Evolutionary conservation across 768 basidiomycete genomes (phyloP), one percentile per base, ranked within the genome.

Genomic region (Leccinum rimulosum): DNA sequence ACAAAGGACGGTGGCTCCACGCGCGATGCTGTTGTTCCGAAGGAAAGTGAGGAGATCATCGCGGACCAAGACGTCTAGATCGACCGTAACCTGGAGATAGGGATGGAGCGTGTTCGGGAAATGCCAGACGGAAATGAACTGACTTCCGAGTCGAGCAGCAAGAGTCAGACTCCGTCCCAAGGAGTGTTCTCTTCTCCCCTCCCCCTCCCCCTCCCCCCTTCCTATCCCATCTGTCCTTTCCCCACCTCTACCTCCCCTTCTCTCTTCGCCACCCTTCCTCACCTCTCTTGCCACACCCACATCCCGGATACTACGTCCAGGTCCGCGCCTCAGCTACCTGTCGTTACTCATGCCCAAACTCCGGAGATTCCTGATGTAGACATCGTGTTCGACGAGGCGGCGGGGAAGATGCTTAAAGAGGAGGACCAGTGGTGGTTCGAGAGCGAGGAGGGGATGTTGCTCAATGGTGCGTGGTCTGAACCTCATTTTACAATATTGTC

Each of bases 381-480:
- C 63, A 86, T 98, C 56, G 91, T 95, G 12, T 88, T 98, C 67
- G 93, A 97, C 69, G 94, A 96, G 67, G 81, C 84, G 36, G 87
- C 88, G 31, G 85, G 86, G 6, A 87, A 86, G 60, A 66, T 80
- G 10, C 75, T 95, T 60, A 90, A 89, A 68, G 92, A 95, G 64
- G 90, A 92, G 58, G 91, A 95, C 54, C n/a, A n/a, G n/a, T 94
- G 96, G 91, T 98, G 96, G 97, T 97, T 99, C 72, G 94, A 97
- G 74, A 89, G 87, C 61, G 89, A 91, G 55, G 89, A 86, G 64
- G 91, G 92, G 31, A 83, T 81, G 6, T 70, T 91, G 52, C 80
- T 95, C 66, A 93, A 94, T 98, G 96, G 96, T 96, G 58, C 61
- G 85, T 79, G 31, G 38, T 40, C 17, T 11, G 1, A 11, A 19